Conservation (phyloP, 805 yeast genomes). For the Zygosaccharomyces siamensis region DNA sequence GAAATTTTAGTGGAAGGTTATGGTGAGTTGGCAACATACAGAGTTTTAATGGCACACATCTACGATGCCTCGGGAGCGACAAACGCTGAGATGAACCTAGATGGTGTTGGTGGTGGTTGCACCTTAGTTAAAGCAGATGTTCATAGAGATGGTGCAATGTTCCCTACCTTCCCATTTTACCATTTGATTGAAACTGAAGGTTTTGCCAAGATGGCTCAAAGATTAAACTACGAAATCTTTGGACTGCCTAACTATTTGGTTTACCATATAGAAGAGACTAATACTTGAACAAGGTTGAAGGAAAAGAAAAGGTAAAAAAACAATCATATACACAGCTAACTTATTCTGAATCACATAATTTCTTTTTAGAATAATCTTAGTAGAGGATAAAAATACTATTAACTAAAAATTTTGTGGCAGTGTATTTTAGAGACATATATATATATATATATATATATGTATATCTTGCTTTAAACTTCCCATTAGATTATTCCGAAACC, state of each 20-base stretch:
- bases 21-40: slow-evolving; percentile 84
- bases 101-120: slow-evolving; percentile 98
- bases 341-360: not conserved
- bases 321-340: not conserved
- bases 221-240: slow-evolving; percentile 83
- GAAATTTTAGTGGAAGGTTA: slow-evolving; percentile 95
- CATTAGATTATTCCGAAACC: not conserved
- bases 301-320: no score
- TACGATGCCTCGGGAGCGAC: slow-evolving; percentile 61
- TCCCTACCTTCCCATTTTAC: slow-evolving; percentile 96
- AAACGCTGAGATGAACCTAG: slow-evolving; percentile 72
- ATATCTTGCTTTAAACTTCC: not conserved
- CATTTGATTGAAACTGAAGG: slow-evolving; percentile 97
- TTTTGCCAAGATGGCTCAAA: slow-evolving; percentile 95
- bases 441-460: not conserved
- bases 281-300: slow-evolving; percentile 3
- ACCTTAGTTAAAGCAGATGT: slow-evolving; percentile 94
- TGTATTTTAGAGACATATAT: slow-evolving; percentile 2
- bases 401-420: not conserved
- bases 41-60: slow-evolving; percentile 90
- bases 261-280: slow-evolving; percentile 77
- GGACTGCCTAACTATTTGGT: slow-evolving; percentile 95
- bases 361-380: no score
- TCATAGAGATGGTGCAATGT: slow-evolving; percentile 99
- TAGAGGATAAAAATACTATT: not conserved